Conservation (phyloP, 208 protist species). For the Novymonas esmeraldas region DNA sequence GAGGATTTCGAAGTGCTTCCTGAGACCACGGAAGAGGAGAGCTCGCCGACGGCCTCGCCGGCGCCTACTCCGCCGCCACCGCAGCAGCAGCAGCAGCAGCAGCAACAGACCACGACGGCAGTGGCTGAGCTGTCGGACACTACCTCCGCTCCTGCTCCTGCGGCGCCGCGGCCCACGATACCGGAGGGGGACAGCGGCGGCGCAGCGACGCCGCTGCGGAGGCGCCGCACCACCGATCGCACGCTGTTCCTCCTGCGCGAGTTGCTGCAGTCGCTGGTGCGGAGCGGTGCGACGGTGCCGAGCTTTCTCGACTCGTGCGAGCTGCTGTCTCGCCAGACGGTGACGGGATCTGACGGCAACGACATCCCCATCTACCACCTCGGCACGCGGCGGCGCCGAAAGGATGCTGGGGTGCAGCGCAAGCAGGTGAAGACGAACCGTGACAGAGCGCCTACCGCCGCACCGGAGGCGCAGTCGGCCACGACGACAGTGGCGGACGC, state of each 20-base stretch:
- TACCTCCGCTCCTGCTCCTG: not conserved
- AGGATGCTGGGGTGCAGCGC: conserved; percentile 43
- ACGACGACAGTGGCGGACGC: too few relatives aligned
- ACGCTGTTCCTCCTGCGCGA: conserved; percentile 81
- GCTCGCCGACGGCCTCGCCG: conserved; percentile 14
- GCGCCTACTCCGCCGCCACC: conserved; percentile 16
- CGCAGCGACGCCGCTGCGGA: conserved; percentile 13
- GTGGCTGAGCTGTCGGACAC: not conserved
- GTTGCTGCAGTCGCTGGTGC: conserved; percentile 61
- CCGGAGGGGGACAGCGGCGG: not conserved
- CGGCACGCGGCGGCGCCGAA: conserved; percentile 60
- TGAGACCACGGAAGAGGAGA: conserved; percentile 25
- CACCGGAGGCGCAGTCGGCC: not conserved
- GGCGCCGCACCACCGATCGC: conserved; percentile 58
- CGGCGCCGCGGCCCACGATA: not conserved
- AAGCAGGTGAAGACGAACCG: conserved; percentile 60
- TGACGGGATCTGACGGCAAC: conserved; percentile 58
- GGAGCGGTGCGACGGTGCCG: conserved; percentile 78
- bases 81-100: not conserved
- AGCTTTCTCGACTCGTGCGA: conserved; percentile 75
- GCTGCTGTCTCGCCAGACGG: conserved; percentile 58
- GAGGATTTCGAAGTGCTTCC: conserved; percentile 81
- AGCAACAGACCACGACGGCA: not conserved
- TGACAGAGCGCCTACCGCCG: conserved; percentile 26
- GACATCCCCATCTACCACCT: conserved; percentile 82